These are phyloP conservation scores for Yamadazyma pseudoaaseri DNA, from an alignment of 1,139 yeast species.

Conservation along the genomic window DNA sequence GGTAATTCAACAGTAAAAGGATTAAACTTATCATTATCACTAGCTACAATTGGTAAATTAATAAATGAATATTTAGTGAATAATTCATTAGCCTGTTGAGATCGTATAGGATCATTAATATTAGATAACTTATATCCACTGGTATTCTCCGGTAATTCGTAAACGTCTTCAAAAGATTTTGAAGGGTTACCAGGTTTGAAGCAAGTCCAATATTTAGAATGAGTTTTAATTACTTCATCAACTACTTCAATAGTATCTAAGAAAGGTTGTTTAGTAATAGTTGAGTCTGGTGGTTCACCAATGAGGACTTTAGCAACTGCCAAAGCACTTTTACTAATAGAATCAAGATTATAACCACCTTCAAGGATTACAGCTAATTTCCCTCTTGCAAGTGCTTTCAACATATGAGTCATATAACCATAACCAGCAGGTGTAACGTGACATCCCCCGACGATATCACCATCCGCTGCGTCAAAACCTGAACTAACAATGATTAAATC, in stretches of 20 bases:
- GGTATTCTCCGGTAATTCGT: conserved; percentile 28
- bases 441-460: conserved; percentile 97
- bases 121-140: conserved; percentile 42
- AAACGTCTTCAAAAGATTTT: conserved; percentile 39
- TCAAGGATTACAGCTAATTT: conserved; percentile 86
- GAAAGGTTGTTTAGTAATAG: conserved; percentile 60
- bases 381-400: conserved; percentile 85
- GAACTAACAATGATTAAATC: conserved; percentile 91
- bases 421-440: conserved; percentile 95
- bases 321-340: conserved; percentile 86
- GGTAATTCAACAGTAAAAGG: conserved; percentile 45
- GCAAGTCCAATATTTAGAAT: conserved; percentile 86
- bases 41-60: conserved; percentile 59
- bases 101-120: conserved; percentile 69
- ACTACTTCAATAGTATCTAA: conserved; percentile 83
- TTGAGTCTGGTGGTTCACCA: conserved; percentile 92
- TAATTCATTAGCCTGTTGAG: conserved; percentile 61
- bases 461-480: conserved; percentile 98
- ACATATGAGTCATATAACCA: conserved; percentile 92
- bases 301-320: conserved; percentile 89
- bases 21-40: conserved; percentile 23
- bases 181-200: conserved; percentile 65
- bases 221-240: conserved; percentile 76
- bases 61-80: conserved; percentile 59
- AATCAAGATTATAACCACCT: conserved; percentile 94